These are phyloP conservation scores for Erythrophleum fordii DNA, from an alignment of 306 rosid species.

Conservation along the genomic window DNA sequence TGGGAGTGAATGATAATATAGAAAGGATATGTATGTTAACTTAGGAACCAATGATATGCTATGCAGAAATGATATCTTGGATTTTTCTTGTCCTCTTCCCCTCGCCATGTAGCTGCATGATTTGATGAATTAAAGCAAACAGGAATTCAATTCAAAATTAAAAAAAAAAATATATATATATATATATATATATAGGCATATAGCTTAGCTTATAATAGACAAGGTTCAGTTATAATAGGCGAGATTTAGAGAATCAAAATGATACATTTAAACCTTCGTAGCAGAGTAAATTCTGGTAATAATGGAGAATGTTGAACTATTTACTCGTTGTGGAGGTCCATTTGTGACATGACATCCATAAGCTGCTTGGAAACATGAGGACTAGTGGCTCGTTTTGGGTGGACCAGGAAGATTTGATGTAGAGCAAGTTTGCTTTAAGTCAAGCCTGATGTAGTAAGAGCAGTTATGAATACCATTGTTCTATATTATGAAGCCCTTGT, in stretches of 20 bases:
- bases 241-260: not conserved
- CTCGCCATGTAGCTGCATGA: not conserved
- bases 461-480: not conserved
- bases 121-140: not conserved
- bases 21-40: not conserved
- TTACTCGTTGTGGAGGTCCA: not conserved
- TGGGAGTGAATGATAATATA: not conserved
- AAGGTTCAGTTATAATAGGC: not conserved
- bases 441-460: not conserved
- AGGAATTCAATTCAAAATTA: not conserved
- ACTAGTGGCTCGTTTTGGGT: not conserved
- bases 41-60: constrained; percentile 2
- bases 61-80: not conserved
- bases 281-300: not conserved
- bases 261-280: not conserved
- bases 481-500: not conserved
- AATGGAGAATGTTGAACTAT: not conserved
- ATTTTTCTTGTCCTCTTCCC: not conserved
- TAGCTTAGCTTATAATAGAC: not conserved
- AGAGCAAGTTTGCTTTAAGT: not conserved
- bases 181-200: not conserved
- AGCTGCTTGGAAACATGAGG: not conserved
- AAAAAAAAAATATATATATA: not conserved
- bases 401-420: not conserved
- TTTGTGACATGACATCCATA: not conserved